Conservation (phyloP, 1,139 yeast species). For the Maudiozyma humilis region DNA sequence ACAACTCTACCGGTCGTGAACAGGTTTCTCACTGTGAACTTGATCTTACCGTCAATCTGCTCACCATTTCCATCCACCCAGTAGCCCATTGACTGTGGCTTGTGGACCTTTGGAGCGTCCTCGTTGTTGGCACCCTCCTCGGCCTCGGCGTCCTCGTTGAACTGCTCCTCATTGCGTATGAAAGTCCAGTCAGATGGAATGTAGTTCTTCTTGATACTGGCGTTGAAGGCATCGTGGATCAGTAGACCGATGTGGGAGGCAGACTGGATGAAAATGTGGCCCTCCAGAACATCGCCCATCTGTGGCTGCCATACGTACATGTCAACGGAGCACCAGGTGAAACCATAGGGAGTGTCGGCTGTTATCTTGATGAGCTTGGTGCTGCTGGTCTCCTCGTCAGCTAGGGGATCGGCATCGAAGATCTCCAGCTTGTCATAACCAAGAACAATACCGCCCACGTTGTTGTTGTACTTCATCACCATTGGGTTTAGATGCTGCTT, state of each 20-base stretch:
- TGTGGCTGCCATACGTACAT: constrained; percentile 84
- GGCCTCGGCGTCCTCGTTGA: constrained; percentile 25
- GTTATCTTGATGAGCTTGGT: constrained; percentile 55
- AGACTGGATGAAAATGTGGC: constrained; percentile 83
- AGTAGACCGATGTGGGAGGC: constrained; percentile 91
- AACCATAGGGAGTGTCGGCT: constrained; percentile 80
- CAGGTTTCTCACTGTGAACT: constrained; percentile 63
- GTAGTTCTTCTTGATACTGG: constrained; percentile 74
- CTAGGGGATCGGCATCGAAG: constrained; percentile 33
- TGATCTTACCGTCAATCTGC: constrained; percentile 71
- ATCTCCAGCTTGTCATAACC: constrained; percentile 61
- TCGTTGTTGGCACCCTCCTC: constrained; percentile 22
- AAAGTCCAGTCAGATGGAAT: constrained; percentile 82
- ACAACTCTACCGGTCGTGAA: constrained; percentile 75
- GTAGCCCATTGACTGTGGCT: constrained; percentile 55
- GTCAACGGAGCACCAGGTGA: constrained; percentile 80
- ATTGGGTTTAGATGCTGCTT: constrained; percentile 85
- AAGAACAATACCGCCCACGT: constrained; percentile 74
- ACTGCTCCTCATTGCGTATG: constrained; percentile 58
- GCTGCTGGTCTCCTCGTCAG: constrained; percentile 25
- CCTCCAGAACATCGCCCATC: constrained; percentile 76
- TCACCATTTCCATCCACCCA: constrained; percentile 75
- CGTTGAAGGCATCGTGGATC: constrained; percentile 89
- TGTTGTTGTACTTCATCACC: constrained; percentile 69
- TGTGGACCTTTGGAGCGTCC: constrained; percentile 13